These are phyloP conservation scores for Mariannaea sp. DNA, from an alignment of 2,329 filamentous ascomycete species.

Conservation along the genomic window DNA sequence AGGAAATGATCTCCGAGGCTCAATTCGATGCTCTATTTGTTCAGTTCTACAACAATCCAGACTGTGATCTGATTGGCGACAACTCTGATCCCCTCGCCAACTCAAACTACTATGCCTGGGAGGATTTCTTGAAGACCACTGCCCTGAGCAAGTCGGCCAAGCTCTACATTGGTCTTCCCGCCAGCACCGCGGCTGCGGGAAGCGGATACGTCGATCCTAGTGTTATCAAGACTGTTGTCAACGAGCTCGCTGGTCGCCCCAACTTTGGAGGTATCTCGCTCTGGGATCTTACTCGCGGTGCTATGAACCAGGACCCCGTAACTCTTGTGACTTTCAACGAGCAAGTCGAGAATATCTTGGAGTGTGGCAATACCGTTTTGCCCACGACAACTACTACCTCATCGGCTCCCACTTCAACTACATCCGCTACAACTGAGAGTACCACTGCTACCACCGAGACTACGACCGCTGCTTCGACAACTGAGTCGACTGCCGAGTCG, in stretches of 20 bases:
- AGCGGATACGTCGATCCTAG: constrained; percentile 44
- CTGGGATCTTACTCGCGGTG: constrained; percentile 49
- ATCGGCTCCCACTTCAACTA: background rate
- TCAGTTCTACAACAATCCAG: constrained; percentile 56
- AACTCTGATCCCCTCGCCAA: constrained; percentile 37
- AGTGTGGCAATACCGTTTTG: constrained; percentile 41
- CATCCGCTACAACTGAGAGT: background rate
- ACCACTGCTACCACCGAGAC: background rate
- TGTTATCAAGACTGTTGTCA: constrained; percentile 45
- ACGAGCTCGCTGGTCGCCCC: constrained; percentile 42
- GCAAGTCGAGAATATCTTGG: constrained; percentile 44
- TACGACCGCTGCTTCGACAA: background rate
- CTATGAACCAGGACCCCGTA: constrained; percentile 34
- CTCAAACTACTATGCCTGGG: constrained; percentile 54
- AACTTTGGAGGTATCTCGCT: constrained; percentile 54
- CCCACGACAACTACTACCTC: constrained; percentile 27
- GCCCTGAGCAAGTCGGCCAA: constrained; percentile 48
- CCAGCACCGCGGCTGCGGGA: constrained; percentile 35
- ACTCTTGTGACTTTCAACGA: constrained; percentile 45
- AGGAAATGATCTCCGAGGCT: constrained; percentile 46
- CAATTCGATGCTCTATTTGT: constrained; percentile 51
- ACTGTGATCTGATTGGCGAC: constrained; percentile 43
- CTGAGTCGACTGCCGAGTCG: background rate
- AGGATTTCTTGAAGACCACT: constrained; percentile 40
- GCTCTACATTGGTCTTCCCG: constrained; percentile 52